Evolutionary conservation across 2,329 filamentous ascomycete genomes (phyloP), one percentile per base, ranked within the genome.

Genomic region (Phialemonium atrogriseum): DNA sequence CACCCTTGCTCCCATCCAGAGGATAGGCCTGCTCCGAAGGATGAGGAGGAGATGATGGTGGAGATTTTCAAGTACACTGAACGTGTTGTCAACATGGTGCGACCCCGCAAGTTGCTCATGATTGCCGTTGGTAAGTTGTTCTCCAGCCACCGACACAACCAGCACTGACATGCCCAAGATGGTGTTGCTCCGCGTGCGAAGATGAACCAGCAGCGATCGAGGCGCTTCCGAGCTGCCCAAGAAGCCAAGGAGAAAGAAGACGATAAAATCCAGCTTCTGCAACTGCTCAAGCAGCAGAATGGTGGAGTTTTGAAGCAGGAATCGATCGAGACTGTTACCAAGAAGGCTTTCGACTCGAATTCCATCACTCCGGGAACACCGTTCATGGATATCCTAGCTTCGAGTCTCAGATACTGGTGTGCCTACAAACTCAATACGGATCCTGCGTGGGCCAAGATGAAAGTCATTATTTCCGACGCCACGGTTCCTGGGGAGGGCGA

Each of bases 11-110:
- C 89, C 27, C 91, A 98, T 62, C 91, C 91, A 1, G 91, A 98
- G 57, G 89, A 96, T 51, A 77, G 78, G 41, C 87, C 91, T 2
- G 77, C 91, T 4, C 91, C 91, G 9, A 83, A 81, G 50, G 89
- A 91, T 39, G 91, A 98, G 64, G 86, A 94, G 56, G 91, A 96
- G 62, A 98, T 98, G 91, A 98, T 98, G 91, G 57, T 95, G 48
- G 93, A 93, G 52, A 80, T 98, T 39, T 98, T 98, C 68, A 85
- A 82, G 53, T 98, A 98, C 60, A 98, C 91, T n/a, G 88, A 98
- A 54, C 82, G 91, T 38, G 88, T 98, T 15, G 85, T 98, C 44
- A 95, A 94, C 56, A 98, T 98, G 89, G 89, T 94, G 43, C 84
- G 91, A 38, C 91, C 91, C 8, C 79, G 91, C 47, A 96, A 95